Evolutionary conservation across 768 basidiomycete species (phyloP).

Genomic region (Collybia sp.): DNA sequence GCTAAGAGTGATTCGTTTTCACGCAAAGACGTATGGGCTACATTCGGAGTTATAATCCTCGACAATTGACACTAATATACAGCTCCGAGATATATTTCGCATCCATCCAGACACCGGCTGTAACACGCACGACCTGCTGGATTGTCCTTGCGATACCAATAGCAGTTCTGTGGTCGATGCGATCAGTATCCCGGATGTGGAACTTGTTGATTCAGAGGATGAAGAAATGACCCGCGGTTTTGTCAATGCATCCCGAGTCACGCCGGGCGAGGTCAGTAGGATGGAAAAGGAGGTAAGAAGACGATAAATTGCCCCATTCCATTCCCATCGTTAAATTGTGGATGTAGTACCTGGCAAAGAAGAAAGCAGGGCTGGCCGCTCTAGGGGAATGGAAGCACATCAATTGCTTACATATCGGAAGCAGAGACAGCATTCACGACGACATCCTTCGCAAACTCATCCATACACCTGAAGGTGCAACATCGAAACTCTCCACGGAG

Average conservation of each 20-base stretch:
- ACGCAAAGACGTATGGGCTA: conserved; percentile 66
- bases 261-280: conserved; percentile 35
- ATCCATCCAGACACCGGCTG: conserved; percentile 74
- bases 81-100: conserved; percentile 94
- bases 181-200: conserved; percentile 20
- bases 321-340: conserved; percentile 6
- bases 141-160: conserved; percentile 59
- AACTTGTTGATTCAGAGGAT: conserved; percentile 16
- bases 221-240: conserved; percentile 43
- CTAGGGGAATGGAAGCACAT: conserved; percentile 85
- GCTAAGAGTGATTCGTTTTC: conserved; percentile 85
- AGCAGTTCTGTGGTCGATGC: conserved; percentile 12
- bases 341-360: conserved; percentile 58
- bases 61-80: conserved; percentile 7
- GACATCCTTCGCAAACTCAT: conserved; percentile 53
- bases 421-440: conserved; percentile 55
- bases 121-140: conserved; percentile 90
- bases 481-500: conserved; percentile 1
- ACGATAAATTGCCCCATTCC: neutral
- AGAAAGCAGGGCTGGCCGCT: conserved; percentile 63
- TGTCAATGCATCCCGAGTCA: conserved; percentile 60
- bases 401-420: conserved; percentile 53
- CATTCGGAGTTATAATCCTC: neutral
- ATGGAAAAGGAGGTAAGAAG: conserved; percentile 49
- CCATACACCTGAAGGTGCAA: conserved; percentile 9